Evolutionary conservation across 768 basidiomycete species (phyloP).

Genomic region (Rhodosporidiobolus sp.): DNA sequence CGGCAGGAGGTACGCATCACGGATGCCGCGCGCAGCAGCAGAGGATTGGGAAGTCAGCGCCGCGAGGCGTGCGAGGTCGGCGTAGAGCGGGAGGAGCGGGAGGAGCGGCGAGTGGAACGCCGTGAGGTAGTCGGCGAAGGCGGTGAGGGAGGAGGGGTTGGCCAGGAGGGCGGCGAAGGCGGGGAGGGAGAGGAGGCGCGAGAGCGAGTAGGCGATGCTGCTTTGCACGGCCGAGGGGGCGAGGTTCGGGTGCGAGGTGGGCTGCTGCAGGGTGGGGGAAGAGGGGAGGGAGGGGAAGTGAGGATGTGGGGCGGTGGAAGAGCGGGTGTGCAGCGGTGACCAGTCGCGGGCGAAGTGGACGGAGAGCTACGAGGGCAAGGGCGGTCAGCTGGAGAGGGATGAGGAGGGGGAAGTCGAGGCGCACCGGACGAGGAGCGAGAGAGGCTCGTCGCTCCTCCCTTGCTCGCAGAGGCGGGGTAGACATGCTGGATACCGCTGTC

Average conservation of each 20-base stretch:
- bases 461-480: no score
- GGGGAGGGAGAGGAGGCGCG: conserved; percentile 7
- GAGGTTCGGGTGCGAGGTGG: neutral
- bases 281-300: neutral
- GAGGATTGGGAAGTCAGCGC: neutral
- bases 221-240: conserved; percentile 10
- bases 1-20: conserved; percentile 18
- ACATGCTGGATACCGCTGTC: no score
- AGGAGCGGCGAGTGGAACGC: conserved; percentile 13
- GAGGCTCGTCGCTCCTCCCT: no score
- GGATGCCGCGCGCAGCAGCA: conserved; percentile 6
- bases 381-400: no score
- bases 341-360: no score
- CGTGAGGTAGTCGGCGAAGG: conserved; percentile 15
- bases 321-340: neutral
- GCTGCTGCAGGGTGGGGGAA: no score
- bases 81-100: conserved; percentile 8
- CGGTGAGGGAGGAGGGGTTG: neutral
- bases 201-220: conserved; percentile 20
- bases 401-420: no score
- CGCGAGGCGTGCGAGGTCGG: conserved; percentile 1
- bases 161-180: conserved; percentile 3
- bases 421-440: no score
- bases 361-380: no score
- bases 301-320: neutral